A percentile compares a stretch with the other conserved stretches of the same genome.
phyloP scores from a whole-genome alignment of 805 yeast genomes.

The Hanseniaspora singularis region DNA sequence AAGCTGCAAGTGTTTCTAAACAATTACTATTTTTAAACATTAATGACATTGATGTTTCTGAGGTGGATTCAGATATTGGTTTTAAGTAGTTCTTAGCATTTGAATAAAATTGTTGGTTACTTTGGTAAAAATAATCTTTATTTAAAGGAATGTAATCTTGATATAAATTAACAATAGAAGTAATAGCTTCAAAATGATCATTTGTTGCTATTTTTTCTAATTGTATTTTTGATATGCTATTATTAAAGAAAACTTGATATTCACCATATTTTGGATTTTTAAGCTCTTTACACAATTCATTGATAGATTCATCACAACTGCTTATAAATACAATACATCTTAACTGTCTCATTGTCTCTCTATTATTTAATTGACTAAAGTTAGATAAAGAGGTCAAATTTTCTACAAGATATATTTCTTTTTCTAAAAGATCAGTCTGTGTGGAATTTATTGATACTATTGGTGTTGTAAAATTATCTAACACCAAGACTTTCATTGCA shows the following conservation, averaged over 20 bases:
- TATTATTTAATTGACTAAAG: conserved; percentile 17
- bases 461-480: conserved; percentile 70
- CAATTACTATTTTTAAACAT: conserved; percentile 16
- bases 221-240: conserved; percentile 60
- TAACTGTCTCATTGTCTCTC: conserved; percentile 68
- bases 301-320: conserved; percentile 57
- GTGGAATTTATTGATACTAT: conserved; percentile 81
- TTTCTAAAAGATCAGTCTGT: conserved; percentile 68
- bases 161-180: conserved; percentile 68
- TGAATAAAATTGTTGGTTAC: conserved; percentile 2
- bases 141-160: conserved; percentile 72
- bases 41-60: conserved; percentile 23
- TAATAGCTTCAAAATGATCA: conserved; percentile 73
- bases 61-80: conserved; percentile 20
- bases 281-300: conserved; percentile 52
- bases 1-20: conserved; percentile 37
- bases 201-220: conserved; percentile 81
- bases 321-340: conserved; percentile 68
- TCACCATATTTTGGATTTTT: conserved; percentile 64
- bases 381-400: conserved; percentile 40
- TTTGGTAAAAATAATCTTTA: conserved; percentile 44
- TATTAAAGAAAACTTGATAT: conserved; percentile 70
- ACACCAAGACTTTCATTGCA: conserved; percentile 57
- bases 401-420: conserved; percentile 80
- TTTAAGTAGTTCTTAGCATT: neutral